Percentiles rank a stretch among this genome's conserved stretches.
These are phyloP conservation scores for Carex scoparia DNA, from an alignment of 176 grass and related monocot genomes.

Conservation along the genomic window DNA sequence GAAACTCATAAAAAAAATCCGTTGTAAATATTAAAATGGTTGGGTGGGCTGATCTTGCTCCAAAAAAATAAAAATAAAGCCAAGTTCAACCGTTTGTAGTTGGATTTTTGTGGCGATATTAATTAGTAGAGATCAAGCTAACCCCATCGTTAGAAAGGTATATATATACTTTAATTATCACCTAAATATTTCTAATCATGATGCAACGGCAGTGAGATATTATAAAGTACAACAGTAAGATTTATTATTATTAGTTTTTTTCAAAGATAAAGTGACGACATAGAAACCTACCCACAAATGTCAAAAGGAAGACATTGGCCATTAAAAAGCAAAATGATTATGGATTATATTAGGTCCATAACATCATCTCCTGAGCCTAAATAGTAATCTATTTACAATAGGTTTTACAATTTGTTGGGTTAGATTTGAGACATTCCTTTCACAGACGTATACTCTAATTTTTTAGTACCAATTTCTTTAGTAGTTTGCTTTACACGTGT, in stretches of 20 bases:
- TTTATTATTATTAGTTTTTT: neutral
- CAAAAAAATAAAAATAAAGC: neutral
- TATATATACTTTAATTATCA: neutral
- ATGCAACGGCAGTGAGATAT: neutral
- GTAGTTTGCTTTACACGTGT: neutral
- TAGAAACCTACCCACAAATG: neutral
- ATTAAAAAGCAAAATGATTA: constrained; percentile 11
- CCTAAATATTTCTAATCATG: constrained; percentile 4
- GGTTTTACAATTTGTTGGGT: constrained; percentile 1
- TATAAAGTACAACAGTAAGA: neutral
- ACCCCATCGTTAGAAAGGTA: neutral
- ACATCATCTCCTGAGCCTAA: neutral
- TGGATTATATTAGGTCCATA: constrained; percentile 6
- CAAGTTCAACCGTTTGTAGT: neutral
- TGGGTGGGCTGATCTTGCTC: no score
- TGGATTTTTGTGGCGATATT: neutral
- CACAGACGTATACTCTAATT: neutral
- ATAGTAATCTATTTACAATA: neutral
- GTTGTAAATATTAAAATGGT: no score
- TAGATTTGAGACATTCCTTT: neutral
- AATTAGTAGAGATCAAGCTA: neutral
- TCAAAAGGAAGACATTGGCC: neutral
- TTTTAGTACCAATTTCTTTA: neutral
- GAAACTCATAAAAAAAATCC: no score
- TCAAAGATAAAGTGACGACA: neutral